These are phyloP conservation scores for Aspergillus melleus DNA, from an alignment of 2,329 filamentous ascomycete species.

Conservation along the genomic window DNA sequence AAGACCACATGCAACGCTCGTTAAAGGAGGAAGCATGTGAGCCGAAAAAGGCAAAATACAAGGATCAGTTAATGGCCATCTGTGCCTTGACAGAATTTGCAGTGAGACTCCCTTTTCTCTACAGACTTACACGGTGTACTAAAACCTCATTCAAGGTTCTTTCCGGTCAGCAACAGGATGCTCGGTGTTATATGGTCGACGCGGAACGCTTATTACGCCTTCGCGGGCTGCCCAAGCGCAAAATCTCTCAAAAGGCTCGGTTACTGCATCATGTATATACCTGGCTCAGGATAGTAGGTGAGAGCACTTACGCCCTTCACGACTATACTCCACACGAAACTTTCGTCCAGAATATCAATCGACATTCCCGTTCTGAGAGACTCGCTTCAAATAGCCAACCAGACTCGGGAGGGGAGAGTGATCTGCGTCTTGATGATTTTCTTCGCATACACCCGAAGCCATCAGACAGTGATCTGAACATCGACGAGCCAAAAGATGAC, in stretches of 20 bases:
- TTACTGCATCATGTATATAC: constrained; percentile 43
- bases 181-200: constrained; percentile 38
- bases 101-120: constrained; percentile 18
- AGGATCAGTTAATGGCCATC: constrained; percentile 40
- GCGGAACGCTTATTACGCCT: constrained; percentile 40
- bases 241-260: constrained; percentile 38
- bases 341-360: constrained; percentile 22
- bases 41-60: constrained; percentile 38
- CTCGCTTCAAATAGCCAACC: not conserved
- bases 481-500: constrained; percentile 38
- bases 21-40: constrained; percentile 30
- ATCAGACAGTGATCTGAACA: constrained; percentile 41
- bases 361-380: constrained; percentile 3
- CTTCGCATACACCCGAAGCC: constrained; percentile 36
- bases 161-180: constrained; percentile 32
- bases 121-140: not conserved
- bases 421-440: constrained; percentile 41
- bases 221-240: constrained; percentile 35
- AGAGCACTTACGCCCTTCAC: constrained; percentile 36
- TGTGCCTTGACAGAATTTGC: constrained; percentile 35
- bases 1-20: constrained; percentile 32
- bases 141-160: constrained; percentile 18
- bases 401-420: constrained; percentile 15
- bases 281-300: constrained; percentile 39
- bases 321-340: constrained; percentile 25